Evolutionary conservation across 306 rosid genomes (phyloP), one percentile per base, ranked within the genome.

Genomic region (Echinosophora koreensis): DNA sequence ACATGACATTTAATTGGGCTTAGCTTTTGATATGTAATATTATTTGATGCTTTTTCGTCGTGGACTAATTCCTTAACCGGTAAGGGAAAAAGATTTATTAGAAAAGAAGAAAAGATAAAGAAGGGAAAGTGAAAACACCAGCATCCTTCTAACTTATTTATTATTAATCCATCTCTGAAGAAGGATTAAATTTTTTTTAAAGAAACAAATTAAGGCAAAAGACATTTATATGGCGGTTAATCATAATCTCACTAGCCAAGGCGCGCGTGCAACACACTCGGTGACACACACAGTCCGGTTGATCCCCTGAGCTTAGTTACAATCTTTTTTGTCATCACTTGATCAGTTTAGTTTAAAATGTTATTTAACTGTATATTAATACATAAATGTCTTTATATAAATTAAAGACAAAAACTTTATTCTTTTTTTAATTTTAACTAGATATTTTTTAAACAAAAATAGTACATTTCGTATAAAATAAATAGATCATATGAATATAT

Each of bases 21-120:
- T 60, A 18, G 51, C 46, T 76, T 61, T 74, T 41, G 22, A 42
- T 56, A 8, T 7, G 8, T 16, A 39, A 42, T 30, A 67, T 16
- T 30, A 30, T 30, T 30, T 30, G 2, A 30, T 18, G 22, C 54
- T 38, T n/a, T n/a, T n/a, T 42, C 27, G 32, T 15, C 35, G 18
- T 76, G 18, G 42, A 12, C 0, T 30, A 13, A 46, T 52, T 76
- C 66, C 80, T 76, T 65, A 76, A 65, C 13, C 75, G 10, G 11
- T 30, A 38, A 55, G 81, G 60, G 66, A 77, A 66, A 41, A 55
- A 1, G 74, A 66, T 66, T 1, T 0, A 3, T 2, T 56, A 4
- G 5, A 77, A 55, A 41, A 47, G 52, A 6, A 42, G 5, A 5
- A 11, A 55, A 38, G 18, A 71, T 8, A 22, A 56, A 35, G 22